phyloP scores from a whole-genome alignment of 176 grass and related monocot species.

The Chloris gayana region DNA sequence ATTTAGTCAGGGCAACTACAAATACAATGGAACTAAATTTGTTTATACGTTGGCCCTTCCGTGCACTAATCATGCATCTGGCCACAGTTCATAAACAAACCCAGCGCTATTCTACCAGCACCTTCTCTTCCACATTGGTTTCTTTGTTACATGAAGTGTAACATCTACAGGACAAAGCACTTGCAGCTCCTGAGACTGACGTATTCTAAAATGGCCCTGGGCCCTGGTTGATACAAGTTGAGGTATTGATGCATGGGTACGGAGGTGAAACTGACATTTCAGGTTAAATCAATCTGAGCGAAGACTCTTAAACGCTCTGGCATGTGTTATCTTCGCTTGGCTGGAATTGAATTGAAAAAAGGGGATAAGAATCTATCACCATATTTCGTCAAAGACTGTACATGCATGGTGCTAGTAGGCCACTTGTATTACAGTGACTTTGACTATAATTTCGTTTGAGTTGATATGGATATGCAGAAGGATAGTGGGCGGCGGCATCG shows the following conservation, averaged over 20 bases:
- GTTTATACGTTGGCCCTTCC: conserved; percentile 17
- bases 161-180: too few species aligned
- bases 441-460: conserved; percentile 19
- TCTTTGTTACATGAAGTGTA: too few species aligned
- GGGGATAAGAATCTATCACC: conserved; percentile 8
- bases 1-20: too few species aligned
- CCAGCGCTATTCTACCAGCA: conserved; percentile 13
- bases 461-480: conserved; percentile 18
- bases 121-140: conserved; percentile 2
- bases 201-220: conserved; percentile 6
- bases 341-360: conserved; percentile 1
- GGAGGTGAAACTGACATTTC: conserved; percentile 21
- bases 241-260: background rate
- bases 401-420: conserved; percentile 10
- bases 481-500: background rate
- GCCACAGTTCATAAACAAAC: conserved; percentile 2
- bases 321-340: conserved; percentile 12
- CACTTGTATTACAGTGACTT: conserved; percentile 29
- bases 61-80: conserved; percentile 22
- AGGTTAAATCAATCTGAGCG: conserved; percentile 6
- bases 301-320: background rate
- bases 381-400: background rate
- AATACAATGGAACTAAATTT: background rate
- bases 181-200: background rate
- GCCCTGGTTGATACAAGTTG: conserved; percentile 22